Base-by-base conservation (phyloP, 345 rosid genomes). In the Rhodamnia argentea region DNA sequence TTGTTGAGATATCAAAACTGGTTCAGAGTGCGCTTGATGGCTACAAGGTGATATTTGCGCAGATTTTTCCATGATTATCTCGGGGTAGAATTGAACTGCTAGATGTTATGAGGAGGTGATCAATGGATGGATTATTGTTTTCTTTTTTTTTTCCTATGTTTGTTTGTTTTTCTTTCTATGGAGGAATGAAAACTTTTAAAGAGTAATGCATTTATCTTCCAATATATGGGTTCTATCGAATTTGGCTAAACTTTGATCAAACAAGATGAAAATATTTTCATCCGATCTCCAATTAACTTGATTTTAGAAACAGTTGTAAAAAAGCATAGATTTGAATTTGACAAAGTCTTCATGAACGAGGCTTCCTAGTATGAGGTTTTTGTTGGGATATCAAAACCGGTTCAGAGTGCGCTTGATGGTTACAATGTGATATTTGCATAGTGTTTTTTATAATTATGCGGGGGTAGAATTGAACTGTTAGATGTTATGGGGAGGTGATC, bases 21-120 rank as follows among this genome's bases (percentile, higher is more conserved):
- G 95, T 95, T 64, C 99, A 97, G 86, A 95, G 99, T 84, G 98
- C 98, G 27, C 93, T 97, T 83, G 96, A 94, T 89, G 98, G 99
- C 81, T 97, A 97, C 64, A 96, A 97, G 98, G 98, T 96, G 53
- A 87, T 60, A 76, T 74, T 76, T 24, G 26, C 13, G 15, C n/a
- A 50, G 13, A 13, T 18, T 14, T 59, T 26, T 64, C 42, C 27
- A 50, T 62, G 5, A 24, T n/a, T 20, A 23, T 22, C n/a, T 9
- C 37, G 27, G 60, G 5, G 60, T 57, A 24, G 60, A 24, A 24
- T 24, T 4, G 60, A 57, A 57, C 27, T 57, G 14, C 14, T 57
- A 57, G 24, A 57, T 57, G 10, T 57, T 4, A 57, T 56, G 47
- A 44, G 42, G 42, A 40, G 42, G 42, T 40, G 42, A 40, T 40